A percentile compares a stretch with the other conserved stretches of the same genome.
phyloP scores from a whole-genome alignment of 208 protist species.

The Leishmania braziliensis region DNA sequence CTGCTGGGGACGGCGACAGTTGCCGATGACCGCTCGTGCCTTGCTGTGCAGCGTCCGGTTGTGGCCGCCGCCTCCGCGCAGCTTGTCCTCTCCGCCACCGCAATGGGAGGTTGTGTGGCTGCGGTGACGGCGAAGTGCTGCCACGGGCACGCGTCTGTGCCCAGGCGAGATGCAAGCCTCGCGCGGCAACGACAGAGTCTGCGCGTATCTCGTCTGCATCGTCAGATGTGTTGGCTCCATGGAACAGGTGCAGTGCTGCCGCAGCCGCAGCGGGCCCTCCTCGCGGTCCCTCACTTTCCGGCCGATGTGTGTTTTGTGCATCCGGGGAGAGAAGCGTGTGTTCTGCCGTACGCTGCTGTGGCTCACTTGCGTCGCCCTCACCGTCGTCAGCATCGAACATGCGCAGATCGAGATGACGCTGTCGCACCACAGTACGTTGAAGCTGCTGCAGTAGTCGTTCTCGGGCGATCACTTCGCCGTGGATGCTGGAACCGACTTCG shows the following conservation, averaged over 20 bases:
- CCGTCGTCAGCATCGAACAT: not conserved
- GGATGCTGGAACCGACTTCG: not conserved
- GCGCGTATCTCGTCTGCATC: slow-evolving; percentile 1
- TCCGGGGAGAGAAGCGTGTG: not conserved
- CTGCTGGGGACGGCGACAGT: slow-evolving; percentile 11
- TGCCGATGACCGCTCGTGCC: not conserved
- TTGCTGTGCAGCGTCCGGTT: not conserved
- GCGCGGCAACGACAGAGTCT: slow-evolving; percentile 2
- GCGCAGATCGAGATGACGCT: not conserved
- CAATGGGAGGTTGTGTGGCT: not conserved
- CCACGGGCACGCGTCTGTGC: not conserved
- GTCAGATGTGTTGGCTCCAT: not conserved
- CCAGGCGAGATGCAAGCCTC: not conserved
- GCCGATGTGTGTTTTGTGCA: not conserved
- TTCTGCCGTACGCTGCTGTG: not conserved
- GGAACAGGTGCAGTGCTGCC: not conserved
- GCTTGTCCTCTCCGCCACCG: slow-evolving; percentile 3
- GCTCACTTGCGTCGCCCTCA: not conserved
- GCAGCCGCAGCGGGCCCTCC: not conserved
- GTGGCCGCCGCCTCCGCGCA: not conserved
- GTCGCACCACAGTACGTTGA: not conserved
- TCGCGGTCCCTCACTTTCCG: not conserved
- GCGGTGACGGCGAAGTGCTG: slow-evolving; percentile 8
- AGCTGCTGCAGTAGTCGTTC: slow-evolving; percentile 1
- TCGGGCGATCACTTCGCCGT: not conserved